Conservation (phyloP, 805 yeast species). For the Lipomyces anomalus region DNA sequence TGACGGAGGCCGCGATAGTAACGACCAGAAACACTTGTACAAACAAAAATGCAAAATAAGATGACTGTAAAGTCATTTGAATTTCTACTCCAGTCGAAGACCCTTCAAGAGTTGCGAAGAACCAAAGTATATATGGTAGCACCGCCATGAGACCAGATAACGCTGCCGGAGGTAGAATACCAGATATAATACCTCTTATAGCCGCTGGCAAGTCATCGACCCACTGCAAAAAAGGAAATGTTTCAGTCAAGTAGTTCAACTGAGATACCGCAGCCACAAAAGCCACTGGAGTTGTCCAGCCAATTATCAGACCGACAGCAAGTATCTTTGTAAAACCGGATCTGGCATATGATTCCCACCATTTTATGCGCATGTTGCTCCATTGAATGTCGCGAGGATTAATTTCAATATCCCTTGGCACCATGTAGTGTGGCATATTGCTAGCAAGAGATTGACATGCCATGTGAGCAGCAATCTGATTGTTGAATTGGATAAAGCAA, state of each 20-base stretch:
- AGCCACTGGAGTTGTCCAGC: slow-evolving; percentile 82
- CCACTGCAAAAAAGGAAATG: slow-evolving; percentile 68
- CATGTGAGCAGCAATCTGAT: slow-evolving; percentile 52
- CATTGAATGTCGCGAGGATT: slow-evolving; percentile 68
- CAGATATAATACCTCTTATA: slow-evolving; percentile 81
- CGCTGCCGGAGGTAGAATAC: slow-evolving; percentile 76
- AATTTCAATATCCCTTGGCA: slow-evolving; percentile 41
- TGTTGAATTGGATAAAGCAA: slow-evolving; percentile 62
- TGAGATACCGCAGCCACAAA: slow-evolving; percentile 72
- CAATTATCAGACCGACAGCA: slow-evolving; percentile 47
- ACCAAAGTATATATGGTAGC: slow-evolving; percentile 72
- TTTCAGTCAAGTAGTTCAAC: slow-evolving; percentile 61
- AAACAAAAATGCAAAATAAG: slow-evolving; percentile 73
- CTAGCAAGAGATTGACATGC: slow-evolving; percentile 47
- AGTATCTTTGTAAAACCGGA: slow-evolving; percentile 42
- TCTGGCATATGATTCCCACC: slow-evolving; percentile 37
- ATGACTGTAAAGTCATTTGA: slow-evolving; percentile 68
- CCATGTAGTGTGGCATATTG: slow-evolving; percentile 42
- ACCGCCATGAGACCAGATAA: slow-evolving; percentile 78
- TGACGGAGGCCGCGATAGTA: slow-evolving; percentile 77
- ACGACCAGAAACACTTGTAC: slow-evolving; percentile 81
- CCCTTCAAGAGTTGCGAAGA: slow-evolving; percentile 72
- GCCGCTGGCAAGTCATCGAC: slow-evolving; percentile 51
- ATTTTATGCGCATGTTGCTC: slow-evolving; percentile 48
- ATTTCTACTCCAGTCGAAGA: slow-evolving; percentile 61